phyloP scores from a whole-genome alignment of 805 yeast genomes.

The Saccharomycopsis babjevae region DNA sequence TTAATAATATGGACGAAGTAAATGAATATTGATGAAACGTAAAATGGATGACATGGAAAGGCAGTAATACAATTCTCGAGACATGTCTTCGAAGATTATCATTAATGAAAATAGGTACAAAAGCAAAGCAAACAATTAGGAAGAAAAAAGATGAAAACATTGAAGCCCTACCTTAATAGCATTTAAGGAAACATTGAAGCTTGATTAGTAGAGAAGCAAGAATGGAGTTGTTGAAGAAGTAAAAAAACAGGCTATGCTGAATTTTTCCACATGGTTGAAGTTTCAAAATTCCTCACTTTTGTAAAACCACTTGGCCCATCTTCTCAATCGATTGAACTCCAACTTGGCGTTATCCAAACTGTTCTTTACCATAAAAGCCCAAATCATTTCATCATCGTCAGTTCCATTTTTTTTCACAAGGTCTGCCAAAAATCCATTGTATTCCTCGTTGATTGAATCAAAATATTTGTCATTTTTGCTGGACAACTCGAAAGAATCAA shows the following conservation, averaged over 20 bases:
- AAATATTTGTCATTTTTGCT: constrained; percentile 13
- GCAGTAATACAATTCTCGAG: not conserved
- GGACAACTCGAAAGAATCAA: constrained; percentile 10
- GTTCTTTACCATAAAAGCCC: constrained; percentile 35
- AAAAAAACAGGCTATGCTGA: too few relatives aligned
- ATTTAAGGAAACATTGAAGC: too few relatives aligned
- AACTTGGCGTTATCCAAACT: constrained; percentile 43
- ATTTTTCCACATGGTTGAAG: too few relatives aligned
- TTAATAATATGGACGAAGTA: not conserved
- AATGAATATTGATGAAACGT: not conserved
- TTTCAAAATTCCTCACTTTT: not conserved
- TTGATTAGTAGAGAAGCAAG: too few relatives aligned
- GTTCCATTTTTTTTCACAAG: constrained; percentile 3
- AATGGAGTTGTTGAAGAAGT: too few relatives aligned
- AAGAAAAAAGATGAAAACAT: not conserved
- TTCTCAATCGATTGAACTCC: constrained; percentile 40
- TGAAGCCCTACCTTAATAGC: too few relatives aligned
- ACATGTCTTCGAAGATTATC: not conserved
- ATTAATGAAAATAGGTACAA: not conserved
- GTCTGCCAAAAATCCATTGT: constrained; percentile 8
- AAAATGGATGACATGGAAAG: not conserved
- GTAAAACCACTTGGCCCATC: constrained; percentile 22
- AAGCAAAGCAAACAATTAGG: not conserved
- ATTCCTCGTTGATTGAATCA: constrained; percentile 5
- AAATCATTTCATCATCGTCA: constrained; percentile 18